A percentile compares a stretch with the other conserved stretches of the same genome.
Evolutionary conservation across 2,329 filamentous ascomycete genomes (phyloP).

Genomic region (Arthroderma sp.): DNA sequence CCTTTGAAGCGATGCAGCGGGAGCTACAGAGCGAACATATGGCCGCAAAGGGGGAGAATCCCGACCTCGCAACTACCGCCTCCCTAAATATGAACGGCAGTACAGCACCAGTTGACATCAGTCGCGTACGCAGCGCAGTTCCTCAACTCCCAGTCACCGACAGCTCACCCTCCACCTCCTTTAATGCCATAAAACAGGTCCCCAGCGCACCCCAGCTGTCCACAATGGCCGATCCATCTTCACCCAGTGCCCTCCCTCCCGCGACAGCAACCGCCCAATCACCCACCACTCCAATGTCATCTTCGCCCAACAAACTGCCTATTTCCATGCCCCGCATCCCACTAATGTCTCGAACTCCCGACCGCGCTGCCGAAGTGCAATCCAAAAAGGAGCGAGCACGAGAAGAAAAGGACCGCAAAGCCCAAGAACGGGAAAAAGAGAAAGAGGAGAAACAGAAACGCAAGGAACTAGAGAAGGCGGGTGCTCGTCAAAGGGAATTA

Average conservation of each 20-base stretch:
- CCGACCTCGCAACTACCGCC: conserved; percentile 33
- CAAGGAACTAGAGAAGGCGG: conserved; percentile 39
- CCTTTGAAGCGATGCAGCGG: conserved; percentile 52
- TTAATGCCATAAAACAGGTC: conserved; percentile 25
- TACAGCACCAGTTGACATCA: conserved; percentile 22
- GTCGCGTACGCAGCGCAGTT: conserved; percentile 31
- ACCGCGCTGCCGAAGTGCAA: conserved; percentile 33
- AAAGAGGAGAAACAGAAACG: conserved; percentile 44
- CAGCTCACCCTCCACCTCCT: conserved; percentile 18
- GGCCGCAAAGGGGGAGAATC: conserved; percentile 27
- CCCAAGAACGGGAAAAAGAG: conserved; percentile 36
- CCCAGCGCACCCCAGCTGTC: conserved; percentile 40
- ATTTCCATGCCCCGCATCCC: conserved; percentile 23
- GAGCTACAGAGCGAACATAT: conserved; percentile 74
- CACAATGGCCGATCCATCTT: conserved; percentile 23
- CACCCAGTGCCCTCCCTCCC: conserved; percentile 8
- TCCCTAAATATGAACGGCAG: conserved; percentile 24
- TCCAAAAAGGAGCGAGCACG: conserved; percentile 55
- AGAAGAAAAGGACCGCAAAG: conserved; percentile 48
- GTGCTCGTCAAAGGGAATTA: conserved; percentile 40
- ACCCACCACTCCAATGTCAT: conserved; percentile 11
- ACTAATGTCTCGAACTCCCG: conserved; percentile 38
- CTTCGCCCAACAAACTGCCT: not conserved
- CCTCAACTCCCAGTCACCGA: conserved; percentile 20
- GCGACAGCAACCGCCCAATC: conserved; percentile 14